Percentiles rank a stretch among this genome's conserved stretches.
These are phyloP conservation scores for Pilatotrama ljubarskyi DNA, from an alignment of 768 basidiomycete species.

Conservation along the genomic window DNA sequence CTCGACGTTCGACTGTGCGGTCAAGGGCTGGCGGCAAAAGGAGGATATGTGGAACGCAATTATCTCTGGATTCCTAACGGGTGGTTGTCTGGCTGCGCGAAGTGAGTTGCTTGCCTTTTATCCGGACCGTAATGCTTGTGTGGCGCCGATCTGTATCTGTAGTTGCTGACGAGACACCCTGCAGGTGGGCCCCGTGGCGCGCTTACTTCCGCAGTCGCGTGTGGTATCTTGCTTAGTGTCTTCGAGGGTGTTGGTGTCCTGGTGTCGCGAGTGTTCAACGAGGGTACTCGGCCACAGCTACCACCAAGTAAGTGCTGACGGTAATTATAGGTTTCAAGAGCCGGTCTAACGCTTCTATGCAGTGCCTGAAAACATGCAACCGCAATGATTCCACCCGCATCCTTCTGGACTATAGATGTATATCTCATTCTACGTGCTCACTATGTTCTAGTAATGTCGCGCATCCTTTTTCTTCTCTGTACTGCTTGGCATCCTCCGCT, in stretches of 20 bases:
- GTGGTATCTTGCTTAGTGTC: slow-evolving; percentile 93
- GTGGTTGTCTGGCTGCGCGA: slow-evolving; percentile 91
- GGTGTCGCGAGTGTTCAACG: slow-evolving; percentile 84
- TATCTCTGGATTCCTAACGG: slow-evolving; percentile 97
- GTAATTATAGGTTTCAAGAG: background rate
- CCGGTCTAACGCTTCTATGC: slow-evolving; percentile 11
- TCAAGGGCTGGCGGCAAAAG: slow-evolving; percentile 95
- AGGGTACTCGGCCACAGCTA: slow-evolving; percentile 76
- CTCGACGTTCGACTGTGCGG: slow-evolving; percentile 96
- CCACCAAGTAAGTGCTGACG: slow-evolving; percentile 61
- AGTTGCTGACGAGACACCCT: background rate
- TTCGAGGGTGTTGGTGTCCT: slow-evolving; percentile 96
- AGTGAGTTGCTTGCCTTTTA: slow-evolving; percentile 56
- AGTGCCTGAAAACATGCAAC: slow-evolving; percentile 60
- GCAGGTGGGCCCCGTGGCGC: slow-evolving; percentile 91
- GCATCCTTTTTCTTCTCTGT: slow-evolving; percentile 9
- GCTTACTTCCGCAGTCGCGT: slow-evolving; percentile 90
- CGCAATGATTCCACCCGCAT: slow-evolving; percentile 37
- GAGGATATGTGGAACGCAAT: slow-evolving; percentile 99
- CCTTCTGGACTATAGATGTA: slow-evolving; percentile 50
- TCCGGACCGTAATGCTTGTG: background rate
- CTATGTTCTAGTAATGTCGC: slow-evolving; percentile 20
- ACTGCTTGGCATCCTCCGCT: slow-evolving; percentile 11
- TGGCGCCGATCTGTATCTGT: slow-evolving; percentile 7
- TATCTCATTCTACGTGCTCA: slow-evolving; percentile 33